These are phyloP conservation scores for Ustilago sp. DNA, from an alignment of 1,284 basidiomycete genomes.

Conservation along the genomic window DNA sequence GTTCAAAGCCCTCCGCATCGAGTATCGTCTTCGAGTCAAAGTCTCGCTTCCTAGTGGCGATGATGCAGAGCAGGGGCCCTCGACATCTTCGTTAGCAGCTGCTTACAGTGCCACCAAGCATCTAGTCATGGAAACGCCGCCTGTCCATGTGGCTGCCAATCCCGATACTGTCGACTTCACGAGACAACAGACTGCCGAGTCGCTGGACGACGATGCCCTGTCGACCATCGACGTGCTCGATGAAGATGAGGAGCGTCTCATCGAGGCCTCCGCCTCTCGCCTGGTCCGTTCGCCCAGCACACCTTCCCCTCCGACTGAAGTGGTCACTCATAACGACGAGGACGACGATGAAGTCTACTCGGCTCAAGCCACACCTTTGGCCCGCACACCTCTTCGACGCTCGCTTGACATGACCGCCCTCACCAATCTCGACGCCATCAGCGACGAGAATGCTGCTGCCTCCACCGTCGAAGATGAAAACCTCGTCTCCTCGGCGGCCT, in stretches of 20 bases:
- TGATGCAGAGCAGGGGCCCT: neutral
- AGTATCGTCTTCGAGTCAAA: slow-evolving; percentile 45
- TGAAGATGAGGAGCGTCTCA: slow-evolving; percentile 44
- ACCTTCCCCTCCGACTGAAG: slow-evolving; percentile 3
- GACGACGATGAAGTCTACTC: slow-evolving; percentile 38
- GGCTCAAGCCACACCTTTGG: slow-evolving; percentile 45
- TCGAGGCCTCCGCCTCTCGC: slow-evolving; percentile 33
- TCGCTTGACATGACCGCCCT: slow-evolving; percentile 37
- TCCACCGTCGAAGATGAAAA: slow-evolving; percentile 4
- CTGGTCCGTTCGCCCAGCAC: neutral
- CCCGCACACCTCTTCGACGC: slow-evolving; percentile 39
- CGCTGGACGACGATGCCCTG: slow-evolving; percentile 37
- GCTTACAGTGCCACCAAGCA: neutral
- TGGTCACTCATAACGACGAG: slow-evolving; percentile 10
- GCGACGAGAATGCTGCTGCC: neutral
- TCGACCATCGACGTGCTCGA: slow-evolving; percentile 43
- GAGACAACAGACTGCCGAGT: slow-evolving; percentile 26
- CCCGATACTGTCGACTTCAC: slow-evolving; percentile 53
- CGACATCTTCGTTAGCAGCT: slow-evolving; percentile 1
- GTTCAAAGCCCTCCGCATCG: slow-evolving; percentile 48
- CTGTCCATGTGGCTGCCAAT: slow-evolving; percentile 44
- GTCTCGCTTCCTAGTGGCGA: slow-evolving; percentile 24
- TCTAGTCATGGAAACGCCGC: slow-evolving; percentile 49
- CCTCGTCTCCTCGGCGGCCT: slow-evolving; percentile 24
- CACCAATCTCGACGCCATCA: slow-evolving; percentile 7